These are phyloP conservation scores for Metarhizium sp. DNA, from an alignment of 2,329 filamentous ascomycete genomes.

Conservation along the genomic window DNA sequence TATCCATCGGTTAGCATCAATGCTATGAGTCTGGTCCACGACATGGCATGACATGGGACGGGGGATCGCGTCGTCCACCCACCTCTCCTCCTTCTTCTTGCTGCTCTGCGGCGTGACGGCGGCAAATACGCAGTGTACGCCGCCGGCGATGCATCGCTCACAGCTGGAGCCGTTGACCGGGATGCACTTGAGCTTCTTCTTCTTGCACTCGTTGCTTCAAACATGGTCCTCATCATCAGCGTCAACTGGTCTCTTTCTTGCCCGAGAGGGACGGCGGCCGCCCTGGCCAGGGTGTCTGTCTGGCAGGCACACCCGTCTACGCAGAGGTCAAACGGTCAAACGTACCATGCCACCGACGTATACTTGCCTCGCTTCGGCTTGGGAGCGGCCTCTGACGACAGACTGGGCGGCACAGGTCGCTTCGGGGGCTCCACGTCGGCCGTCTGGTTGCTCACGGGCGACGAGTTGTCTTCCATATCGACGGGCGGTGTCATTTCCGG, in stretches of 20 bases:
- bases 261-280: too few species aligned
- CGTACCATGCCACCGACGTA: constrained; percentile 27
- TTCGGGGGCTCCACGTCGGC: constrained; percentile 4
- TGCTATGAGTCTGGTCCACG: neutral
- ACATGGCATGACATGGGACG: neutral
- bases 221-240: constrained; percentile 4
- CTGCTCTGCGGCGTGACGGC: constrained; percentile 12
- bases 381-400: neutral
- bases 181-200: constrained; percentile 30
- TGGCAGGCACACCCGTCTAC: neutral
- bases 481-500: neutral
- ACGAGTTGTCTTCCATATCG: constrained; percentile 2
- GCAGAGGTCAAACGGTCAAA: constrained; percentile 4
- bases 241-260: too few species aligned
- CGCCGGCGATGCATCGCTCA: constrained; percentile 20
- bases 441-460: neutral
- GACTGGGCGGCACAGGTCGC: constrained; percentile 1
- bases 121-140: constrained; percentile 17
- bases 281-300: too few species aligned
- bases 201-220: constrained; percentile 28
- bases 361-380: constrained; percentile 26
- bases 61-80: neutral
- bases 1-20: neutral
- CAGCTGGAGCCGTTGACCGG: constrained; percentile 16
- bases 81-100: constrained; percentile 15